Evolutionary conservation across 306 rosid species (phyloP), one percentile per base, ranked within the genome.

Genomic region (Chamaecrista fasciculata): DNA sequence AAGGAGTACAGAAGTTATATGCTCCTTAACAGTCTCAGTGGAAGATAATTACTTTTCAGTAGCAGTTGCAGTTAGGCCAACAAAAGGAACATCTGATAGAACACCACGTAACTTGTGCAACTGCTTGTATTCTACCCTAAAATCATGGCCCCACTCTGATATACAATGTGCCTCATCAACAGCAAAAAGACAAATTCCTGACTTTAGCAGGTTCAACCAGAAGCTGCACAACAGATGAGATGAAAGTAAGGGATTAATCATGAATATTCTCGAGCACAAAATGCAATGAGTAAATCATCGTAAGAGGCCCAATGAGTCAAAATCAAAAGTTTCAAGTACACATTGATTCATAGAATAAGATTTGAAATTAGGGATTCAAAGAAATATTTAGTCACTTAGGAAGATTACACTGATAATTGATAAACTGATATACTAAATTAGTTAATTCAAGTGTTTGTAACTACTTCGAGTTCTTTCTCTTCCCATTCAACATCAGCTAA

Each of bases 131-230:
- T 87, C 96, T 61, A 84, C 85, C 89, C 97, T 89, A 83, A 92
- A 92, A 82, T 89, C 89, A 84, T 89, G 92, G 61, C 97, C 97
- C 97, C 97, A 92, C 74, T 89, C 95, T 12, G 97, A 89, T 80
- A 89, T 92, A 79, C 97, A 92, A 75, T 92, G 97, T 43, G 97
- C 96, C 76, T 89, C 97, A 72, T 92, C 96, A 84, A 92, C 89
- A 65, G 97, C 96, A 74, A 92, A 80, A 76, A 89, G 86, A 79
- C 86, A 87, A 76, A 92, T 82, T 46, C 97, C 97, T 25, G 57
- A 68, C 78, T 86, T 82, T 28, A 77, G 90, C 85, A 92, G 85
- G 44, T 92, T 92, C 53, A 88, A 85, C 97, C 97, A 92, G 81
- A 92, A 92, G 82, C 97, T 89, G 87, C 80, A 82, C n/a, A 33